Base-by-base conservation (phyloP, 768 basidiomycete genomes). In the Rhodotorula toruloides region DNA sequence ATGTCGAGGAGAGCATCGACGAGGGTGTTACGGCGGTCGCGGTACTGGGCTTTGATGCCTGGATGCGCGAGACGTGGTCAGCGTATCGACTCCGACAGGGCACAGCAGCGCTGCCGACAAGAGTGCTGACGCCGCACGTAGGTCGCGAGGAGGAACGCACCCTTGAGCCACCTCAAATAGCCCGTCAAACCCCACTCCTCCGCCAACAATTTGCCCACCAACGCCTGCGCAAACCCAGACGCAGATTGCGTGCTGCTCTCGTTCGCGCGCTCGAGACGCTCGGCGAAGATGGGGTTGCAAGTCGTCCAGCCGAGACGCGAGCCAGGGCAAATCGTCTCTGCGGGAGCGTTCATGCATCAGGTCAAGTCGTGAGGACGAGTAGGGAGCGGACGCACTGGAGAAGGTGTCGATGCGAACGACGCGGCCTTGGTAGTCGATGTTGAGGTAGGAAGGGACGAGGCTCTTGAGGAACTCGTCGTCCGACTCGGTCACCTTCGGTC, bases 321-420 rank as follows among this genome's bases (percentile, higher is more conserved):
- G 5, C 89, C 90, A 6, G 89, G 89, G 5, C 86, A 86, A 53
- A 90, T 83, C 5, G 85, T 87, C 86, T 90, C 58, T 63, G 54
- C 43, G 39, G 22, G 50, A 22, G 32, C 2, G 47, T 0, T 16
- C 7, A 3, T 7, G n/a, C 25, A 42, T 46, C 14, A 25, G 16
- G 42, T 13, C 27, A 3, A 6, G 9, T 5, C 12, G 11, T 21
- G 31, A 44, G 4, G 10, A 32, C 2, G 55, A 56, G 50, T 14
- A 25, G 42, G 21, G 32, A 25, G 31, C 12, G 27, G 34, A 37
- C 61, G 44, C 19, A 58, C 57, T 69, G 8, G 63, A 65, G 75
- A 89, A 88, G 0, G 86, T 86, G 74, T 91, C 90, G 42, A 91
- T 78, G 6, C 89, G 86, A 63, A 93, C 84, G 48, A 93, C 90